phyloP scores from a whole-genome alignment of 345 rosid species.

The Ceriops decandra region DNA sequence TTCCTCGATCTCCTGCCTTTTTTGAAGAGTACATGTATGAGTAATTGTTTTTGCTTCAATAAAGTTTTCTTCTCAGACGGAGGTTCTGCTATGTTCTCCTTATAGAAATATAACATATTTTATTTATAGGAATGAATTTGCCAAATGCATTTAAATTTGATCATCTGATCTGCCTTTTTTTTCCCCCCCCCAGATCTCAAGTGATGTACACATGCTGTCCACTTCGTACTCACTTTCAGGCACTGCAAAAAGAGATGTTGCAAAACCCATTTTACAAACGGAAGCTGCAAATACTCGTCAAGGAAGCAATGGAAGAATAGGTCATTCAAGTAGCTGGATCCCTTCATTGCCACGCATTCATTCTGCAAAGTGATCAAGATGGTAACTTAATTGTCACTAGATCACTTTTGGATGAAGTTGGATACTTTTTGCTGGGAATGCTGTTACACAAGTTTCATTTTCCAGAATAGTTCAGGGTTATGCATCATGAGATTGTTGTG shows the following conservation, averaged over 20 bases:
- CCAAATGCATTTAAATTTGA: background rate
- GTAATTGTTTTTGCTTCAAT: background rate
- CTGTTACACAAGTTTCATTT: constrained; percentile 20
- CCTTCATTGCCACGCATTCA: constrained; percentile 67
- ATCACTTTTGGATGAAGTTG: constrained; percentile 16
- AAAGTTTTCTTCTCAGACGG: background rate
- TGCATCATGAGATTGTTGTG: constrained; percentile 29
- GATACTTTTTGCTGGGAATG: constrained; percentile 23
- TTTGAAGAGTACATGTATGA: too few species aligned
- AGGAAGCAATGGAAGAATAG: constrained; percentile 47
- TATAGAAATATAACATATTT: background rate
- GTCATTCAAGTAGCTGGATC: constrained; percentile 68
- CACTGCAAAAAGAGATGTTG: constrained; percentile 52
- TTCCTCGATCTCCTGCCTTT: background rate
- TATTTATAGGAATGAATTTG: background rate
- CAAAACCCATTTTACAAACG: constrained; percentile 43
- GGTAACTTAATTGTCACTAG: constrained; percentile 29
- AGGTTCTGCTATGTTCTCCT: background rate
- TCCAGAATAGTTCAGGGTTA: constrained; percentile 20
- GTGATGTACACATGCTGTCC: constrained; percentile 52
- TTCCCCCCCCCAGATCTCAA: constrained; percentile 21
- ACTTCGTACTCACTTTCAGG: constrained; percentile 57
- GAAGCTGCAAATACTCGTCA: constrained; percentile 57
- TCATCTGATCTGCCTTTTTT: background rate
- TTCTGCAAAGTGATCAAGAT: constrained; percentile 53